Evolutionary conservation across 352 stramenopile species (phyloP).

Genomic region (Ophiocytium majus): DNA sequence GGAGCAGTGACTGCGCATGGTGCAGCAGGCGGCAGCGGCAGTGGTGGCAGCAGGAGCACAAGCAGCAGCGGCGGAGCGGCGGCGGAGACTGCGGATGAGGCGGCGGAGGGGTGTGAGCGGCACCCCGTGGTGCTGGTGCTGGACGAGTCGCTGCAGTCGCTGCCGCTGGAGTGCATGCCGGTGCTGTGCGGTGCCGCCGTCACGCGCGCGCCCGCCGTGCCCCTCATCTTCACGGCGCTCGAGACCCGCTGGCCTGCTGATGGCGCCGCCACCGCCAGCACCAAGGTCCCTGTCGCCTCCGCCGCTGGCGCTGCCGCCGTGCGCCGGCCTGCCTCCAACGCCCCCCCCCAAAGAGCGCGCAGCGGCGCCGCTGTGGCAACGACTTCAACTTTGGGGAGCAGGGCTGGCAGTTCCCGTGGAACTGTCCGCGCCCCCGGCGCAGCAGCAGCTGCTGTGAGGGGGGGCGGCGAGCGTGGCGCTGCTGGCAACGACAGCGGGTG

Average conservation of each 20-base stretch:
- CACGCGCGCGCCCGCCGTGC: conserved; percentile 47
- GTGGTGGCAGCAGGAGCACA: not conserved
- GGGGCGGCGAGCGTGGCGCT: conserved; percentile 22
- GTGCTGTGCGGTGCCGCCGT: conserved; percentile 43
- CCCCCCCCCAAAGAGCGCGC: no score
- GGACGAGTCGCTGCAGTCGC: conserved; percentile 50
- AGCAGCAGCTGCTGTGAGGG: not conserved
- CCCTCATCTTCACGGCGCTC: conserved; percentile 51
- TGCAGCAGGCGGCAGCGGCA: not conserved
- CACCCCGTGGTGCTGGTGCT: conserved; percentile 54
- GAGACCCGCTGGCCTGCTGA: conserved; percentile 22
- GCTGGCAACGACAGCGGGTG: not conserved
- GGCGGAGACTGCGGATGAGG: no score
- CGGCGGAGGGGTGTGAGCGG: conserved; percentile 25
- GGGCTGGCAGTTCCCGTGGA: conserved; percentile 5
- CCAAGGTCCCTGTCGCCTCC: no score
- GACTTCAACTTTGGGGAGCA: no score
- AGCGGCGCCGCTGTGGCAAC: not conserved
- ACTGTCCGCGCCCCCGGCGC: not conserved
- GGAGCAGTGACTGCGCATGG: no score
- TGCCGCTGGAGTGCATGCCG: conserved; percentile 49
- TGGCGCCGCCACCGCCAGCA: not conserved
- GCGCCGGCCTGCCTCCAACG: not conserved
- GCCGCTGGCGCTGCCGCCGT: not conserved
- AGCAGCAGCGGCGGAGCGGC: no score